Base-by-base conservation (phyloP, 352 stramenopile species). In the Globisporangium cederbergense region DNA sequence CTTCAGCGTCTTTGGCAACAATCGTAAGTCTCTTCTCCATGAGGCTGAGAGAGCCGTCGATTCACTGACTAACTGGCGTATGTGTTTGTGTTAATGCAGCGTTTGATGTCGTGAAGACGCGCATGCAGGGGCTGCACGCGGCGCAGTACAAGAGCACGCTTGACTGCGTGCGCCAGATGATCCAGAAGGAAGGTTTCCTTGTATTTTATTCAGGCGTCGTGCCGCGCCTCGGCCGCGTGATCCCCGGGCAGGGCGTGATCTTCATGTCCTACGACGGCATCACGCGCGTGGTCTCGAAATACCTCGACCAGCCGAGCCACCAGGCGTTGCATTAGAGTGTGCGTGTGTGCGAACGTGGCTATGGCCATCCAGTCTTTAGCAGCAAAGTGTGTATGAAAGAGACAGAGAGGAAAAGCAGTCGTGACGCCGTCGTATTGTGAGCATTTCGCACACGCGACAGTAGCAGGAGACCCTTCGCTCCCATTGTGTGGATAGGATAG, bases 171-270 rank as follows among this genome's bases (percentile, higher is more conserved):
- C 76, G 72, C n/a, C 90, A 96, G 61, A 76, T 97, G 20, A 79
- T 94, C 51, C 64, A 73, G 20, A 72, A 78, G 0, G 93, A 97
- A 58, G 93, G 93, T 0, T 73, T 95, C 3, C 66, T 76, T 11
- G 93, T 90, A 22, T 97, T 99, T 58, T 98, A 98, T 81, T 86
- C 88, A 45, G 96, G 96, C 43, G 79, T 98, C 50, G 74, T 98
- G 20, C 94, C 96, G 61, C 79, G 96, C 16, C 74, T 98, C 28
- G 94, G 93, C 2, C 86, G 96, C 59, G 96, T 99, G 47, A 96
- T 99, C 61, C 96, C 96, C 4, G 96, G 96, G n/a, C 96, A 99
- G 73, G 96, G 96, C 58, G 96, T 99, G 54, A 99, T 99, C 74
- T 99, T 99, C 75, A 98, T 98, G 91, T 92, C 86, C 13, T 95